phyloP scores from a whole-genome alignment of 306 rosid species.

The Rosa persica region DNA sequence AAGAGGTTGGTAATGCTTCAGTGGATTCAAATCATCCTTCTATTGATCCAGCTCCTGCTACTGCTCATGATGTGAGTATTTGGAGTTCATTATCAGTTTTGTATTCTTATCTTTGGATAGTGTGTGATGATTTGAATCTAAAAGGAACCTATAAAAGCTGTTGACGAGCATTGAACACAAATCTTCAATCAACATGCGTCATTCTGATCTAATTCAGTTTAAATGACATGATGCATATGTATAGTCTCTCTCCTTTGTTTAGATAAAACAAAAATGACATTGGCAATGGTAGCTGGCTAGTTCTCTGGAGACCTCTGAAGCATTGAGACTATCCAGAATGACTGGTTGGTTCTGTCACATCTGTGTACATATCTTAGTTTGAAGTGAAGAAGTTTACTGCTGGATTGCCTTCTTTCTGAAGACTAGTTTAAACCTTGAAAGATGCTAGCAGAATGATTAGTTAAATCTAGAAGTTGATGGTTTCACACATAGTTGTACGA shows the following conservation, averaged over 20 bases:
- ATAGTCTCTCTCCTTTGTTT: background rate
- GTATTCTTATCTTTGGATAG: constrained; percentile 16
- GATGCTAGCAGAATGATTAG: background rate
- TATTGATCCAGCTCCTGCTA: constrained; percentile 36
- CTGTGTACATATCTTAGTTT: background rate
- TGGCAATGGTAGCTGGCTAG: background rate
- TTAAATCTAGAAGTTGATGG: background rate
- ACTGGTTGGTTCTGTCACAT: constrained; percentile 5
- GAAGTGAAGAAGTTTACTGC: background rate
- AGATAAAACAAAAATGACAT: no score
- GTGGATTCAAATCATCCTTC: constrained; percentile 37
- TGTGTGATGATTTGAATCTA: constrained; percentile 14
- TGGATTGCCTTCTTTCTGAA: background rate
- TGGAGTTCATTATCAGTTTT: constrained; percentile 22
- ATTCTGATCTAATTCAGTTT: background rate
- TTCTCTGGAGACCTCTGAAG: background rate
- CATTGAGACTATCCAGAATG: background rate
- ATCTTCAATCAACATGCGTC: background rate
- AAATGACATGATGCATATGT: background rate
- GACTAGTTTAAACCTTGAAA: background rate
- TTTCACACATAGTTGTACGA: background rate
- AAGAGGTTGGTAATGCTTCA: constrained; percentile 48
- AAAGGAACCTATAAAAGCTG: background rate
- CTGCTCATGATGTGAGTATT: constrained; percentile 67
- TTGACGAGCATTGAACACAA: background rate